Evolutionary conservation across 208 protist genomes (phyloP), one percentile per base, ranked within the genome.

Genomic region (Trypanosoma grayi): DNA sequence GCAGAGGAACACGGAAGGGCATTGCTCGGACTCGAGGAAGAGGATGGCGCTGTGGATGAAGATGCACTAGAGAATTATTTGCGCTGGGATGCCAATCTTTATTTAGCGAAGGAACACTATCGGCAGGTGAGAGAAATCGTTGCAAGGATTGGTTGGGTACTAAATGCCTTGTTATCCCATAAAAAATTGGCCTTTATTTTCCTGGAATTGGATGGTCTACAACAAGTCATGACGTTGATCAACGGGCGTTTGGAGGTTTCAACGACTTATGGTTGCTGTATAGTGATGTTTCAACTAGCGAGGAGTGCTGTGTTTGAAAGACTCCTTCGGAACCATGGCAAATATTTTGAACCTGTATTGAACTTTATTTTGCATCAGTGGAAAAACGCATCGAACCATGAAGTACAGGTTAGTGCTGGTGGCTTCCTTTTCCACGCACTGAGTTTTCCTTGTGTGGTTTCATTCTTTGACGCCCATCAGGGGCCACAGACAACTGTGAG

Each of bases 181-280:
- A 84, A 79, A 53, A 92, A 90, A 62, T 66, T 92, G 16, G 83
- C 81, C 0, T 58, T 93, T 60, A 52, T 83, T 28, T 95, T 95
- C 59, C 58, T 93, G 6, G 79, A 86, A 33, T 64, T 72, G 11
- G 77, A 79, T 62, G 89, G 89, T 39, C 57, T 88, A 22, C 44
- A 55, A 31, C 73, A 72, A 27, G 70, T 95, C 9, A 67, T 91
- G 41, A 77, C 46, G 14, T 36, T 90, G 14, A 66, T 80, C 18
- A 55, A 79, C 33, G 73, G 63, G 14, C 55, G 67, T 30, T 28
- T 79, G 18, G 75, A 82, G 11, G 58, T 75, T 13, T 59, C 79
- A 50, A 87, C 66, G 0, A 81, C 66, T 3, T 86, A 92, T 61
- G 73, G 83, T 5, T 91, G 82, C 46, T 76, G 77, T 57, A 78